Evolutionary conservation across 192 early-diverging fungal species (phyloP).

Genomic region (Entomortierella beljakovae): DNA sequence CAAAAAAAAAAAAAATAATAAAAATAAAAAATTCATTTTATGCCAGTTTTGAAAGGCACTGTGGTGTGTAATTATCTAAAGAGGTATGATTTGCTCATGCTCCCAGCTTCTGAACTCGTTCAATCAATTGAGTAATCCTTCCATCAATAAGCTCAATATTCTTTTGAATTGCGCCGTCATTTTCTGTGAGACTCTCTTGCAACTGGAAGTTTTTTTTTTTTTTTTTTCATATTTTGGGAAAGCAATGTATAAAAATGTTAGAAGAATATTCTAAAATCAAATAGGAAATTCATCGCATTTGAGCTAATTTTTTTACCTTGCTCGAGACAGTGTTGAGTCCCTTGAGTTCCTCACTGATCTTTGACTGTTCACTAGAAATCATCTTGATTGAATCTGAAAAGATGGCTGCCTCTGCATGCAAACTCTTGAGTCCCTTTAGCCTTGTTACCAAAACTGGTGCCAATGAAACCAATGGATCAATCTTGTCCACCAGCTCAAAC

Average conservation of each 20-base stretch:
- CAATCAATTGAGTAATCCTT: slow-evolving; percentile 71
- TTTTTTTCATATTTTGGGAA: slow-evolving; percentile 59
- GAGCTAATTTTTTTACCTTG: slow-evolving; percentile 59
- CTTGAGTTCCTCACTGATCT: slow-evolving; percentile 73
- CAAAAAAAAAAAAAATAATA: no score
- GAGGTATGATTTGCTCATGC: slow-evolving; percentile 16
- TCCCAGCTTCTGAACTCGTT: slow-evolving; percentile 61
- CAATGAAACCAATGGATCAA: slow-evolving; percentile 84
- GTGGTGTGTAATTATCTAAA: no score
- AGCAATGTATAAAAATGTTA: slow-evolving; percentile 13
- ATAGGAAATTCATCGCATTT: no score
- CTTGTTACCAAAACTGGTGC: slow-evolving; percentile 84
- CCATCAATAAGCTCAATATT: slow-evolving; percentile 75
- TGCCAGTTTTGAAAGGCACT: no score
- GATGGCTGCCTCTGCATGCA: slow-evolving; percentile 87
- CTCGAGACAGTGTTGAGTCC: slow-evolving; percentile 68
- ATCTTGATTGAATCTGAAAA: slow-evolving; percentile 81
- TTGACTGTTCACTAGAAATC: slow-evolving; percentile 75
- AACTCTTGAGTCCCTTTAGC: slow-evolving; percentile 77
- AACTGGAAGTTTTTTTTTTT: slow-evolving; percentile 47
- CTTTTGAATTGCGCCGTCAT: slow-evolving; percentile 67
- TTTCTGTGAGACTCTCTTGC: slow-evolving; percentile 65
- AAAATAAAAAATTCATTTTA: no score
- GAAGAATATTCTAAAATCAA: no score
- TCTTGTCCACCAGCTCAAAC: slow-evolving; percentile 73